phyloP scores from a whole-genome alignment of 352 stramenopile species.

The Phytophthora hybrid region DNA sequence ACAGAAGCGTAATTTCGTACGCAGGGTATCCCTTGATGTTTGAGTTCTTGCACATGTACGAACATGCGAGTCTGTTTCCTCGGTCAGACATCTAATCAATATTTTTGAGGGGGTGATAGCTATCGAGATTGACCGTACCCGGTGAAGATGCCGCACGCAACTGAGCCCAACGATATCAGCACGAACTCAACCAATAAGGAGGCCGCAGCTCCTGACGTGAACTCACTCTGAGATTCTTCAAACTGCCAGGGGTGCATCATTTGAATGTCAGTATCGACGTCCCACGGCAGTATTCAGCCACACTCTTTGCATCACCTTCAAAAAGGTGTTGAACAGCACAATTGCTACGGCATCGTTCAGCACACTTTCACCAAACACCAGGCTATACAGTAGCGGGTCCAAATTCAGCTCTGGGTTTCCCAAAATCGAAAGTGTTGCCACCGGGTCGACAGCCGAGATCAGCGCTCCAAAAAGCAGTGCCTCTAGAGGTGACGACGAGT shows the following conservation, averaged over 20 bases:
- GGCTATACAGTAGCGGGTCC: conserved; percentile 87
- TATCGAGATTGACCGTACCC: conserved; percentile 44
- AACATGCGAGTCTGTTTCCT: conserved; percentile 71
- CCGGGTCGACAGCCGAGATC: conserved; percentile 96
- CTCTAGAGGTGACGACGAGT: conserved; percentile 94
- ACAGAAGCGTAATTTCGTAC: conserved; percentile 81
- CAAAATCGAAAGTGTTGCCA: conserved; percentile 97
- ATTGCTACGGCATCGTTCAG: conserved; percentile 98
- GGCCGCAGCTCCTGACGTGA: conserved; percentile 67
- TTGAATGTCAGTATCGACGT: not conserved
- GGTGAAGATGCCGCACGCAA: conserved; percentile 79
- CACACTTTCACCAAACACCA: conserved; percentile 98
- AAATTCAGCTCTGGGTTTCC: conserved; percentile 93
- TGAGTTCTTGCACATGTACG: conserved; percentile 79
- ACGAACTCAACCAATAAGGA: conserved; percentile 80
- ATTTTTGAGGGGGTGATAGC: conserved; percentile 1
- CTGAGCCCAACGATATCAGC: conserved; percentile 81
- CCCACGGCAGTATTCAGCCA: not conserved
- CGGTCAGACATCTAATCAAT: not conserved
- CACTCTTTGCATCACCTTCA: conserved; percentile 61
- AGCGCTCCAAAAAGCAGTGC: conserved; percentile 95
- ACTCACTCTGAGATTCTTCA: conserved; percentile 80
- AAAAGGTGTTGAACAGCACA: conserved; percentile 97
- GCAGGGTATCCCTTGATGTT: conserved; percentile 84
- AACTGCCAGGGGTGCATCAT: conserved; percentile 42